Conservation (phyloP, 129 eudicot species). For the Pseudognaphalium luteoalbum region DNA sequence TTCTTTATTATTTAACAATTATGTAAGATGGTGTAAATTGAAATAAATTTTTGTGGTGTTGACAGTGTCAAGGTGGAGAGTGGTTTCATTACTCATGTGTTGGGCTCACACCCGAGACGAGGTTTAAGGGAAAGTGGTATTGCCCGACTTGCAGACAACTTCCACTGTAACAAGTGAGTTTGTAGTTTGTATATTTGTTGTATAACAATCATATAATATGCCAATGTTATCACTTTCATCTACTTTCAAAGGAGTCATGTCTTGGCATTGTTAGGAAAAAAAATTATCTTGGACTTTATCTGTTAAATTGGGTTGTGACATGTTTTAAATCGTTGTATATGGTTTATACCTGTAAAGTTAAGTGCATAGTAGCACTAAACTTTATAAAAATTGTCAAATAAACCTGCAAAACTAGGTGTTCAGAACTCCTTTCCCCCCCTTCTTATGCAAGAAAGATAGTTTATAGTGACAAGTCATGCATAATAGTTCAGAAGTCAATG, state of each 20-base stretch:
- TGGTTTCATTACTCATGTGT: constrained; percentile 98
- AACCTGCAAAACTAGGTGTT: not conserved
- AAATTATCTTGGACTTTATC: not conserved
- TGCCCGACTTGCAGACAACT: constrained; percentile 93
- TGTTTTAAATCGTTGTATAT: not conserved
- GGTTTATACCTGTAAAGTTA: not conserved
- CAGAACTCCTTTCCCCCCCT: too few species aligned
- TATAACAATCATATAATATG: not conserved
- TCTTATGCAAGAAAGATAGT: not conserved
- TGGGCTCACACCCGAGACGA: constrained; percentile 98
- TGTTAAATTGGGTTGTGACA: not conserved
- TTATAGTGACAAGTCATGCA: not conserved
- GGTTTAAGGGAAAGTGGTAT: constrained; percentile 97
- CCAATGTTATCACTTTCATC: constrained; percentile 5
- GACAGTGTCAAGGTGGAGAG: constrained; percentile 96
- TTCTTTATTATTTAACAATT: not conserved
- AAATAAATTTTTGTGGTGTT: not conserved
- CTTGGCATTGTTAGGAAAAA: constrained; percentile 9
- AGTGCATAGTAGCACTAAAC: not conserved
- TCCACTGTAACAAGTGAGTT: constrained; percentile 28
- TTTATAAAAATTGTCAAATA: not conserved
- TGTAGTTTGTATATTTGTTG: not conserved
- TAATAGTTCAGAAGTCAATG: not conserved
- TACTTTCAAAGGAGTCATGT: constrained; percentile 6
- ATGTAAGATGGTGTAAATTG: not conserved